phyloP scores from a whole-genome alignment of 2,329 filamentous ascomycete genomes.

The Hypoxylon rubiginosum region DNA sequence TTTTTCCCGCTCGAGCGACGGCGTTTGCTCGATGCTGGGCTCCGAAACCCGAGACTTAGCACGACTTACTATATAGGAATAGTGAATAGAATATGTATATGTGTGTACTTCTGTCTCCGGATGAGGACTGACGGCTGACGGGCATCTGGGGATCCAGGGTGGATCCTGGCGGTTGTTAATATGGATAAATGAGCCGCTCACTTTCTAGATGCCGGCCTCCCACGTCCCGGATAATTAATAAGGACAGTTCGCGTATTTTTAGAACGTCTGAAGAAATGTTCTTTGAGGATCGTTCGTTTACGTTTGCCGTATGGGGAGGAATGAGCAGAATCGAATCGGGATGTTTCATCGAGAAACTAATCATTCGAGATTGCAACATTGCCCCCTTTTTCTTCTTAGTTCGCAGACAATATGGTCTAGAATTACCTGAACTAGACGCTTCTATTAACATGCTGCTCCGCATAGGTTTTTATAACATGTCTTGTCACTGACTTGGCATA shows the following conservation, averaged over 20 bases:
- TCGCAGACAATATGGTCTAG: not conserved
- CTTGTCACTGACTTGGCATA: not conserved
- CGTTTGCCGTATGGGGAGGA: conserved; percentile 1
- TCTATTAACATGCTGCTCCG: not conserved
- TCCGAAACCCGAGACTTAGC: conserved; percentile 11
- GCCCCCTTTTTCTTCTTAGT: not conserved
- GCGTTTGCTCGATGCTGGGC: conserved; percentile 12
- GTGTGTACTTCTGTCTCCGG: conserved; percentile 13
- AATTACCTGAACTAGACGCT: not conserved
- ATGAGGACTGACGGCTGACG: conserved; percentile 9
- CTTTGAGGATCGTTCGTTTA: not conserved
- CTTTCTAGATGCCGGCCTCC: conserved; percentile 22
- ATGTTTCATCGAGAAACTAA: not conserved
- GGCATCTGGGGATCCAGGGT: conserved; percentile 12
- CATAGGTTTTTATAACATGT: not conserved
- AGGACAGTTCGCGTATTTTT: conserved; percentile 23
- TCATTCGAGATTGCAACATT: not conserved
- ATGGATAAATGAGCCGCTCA: conserved; percentile 31
- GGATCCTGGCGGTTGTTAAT: conserved; percentile 24
- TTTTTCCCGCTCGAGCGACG: not conserved
- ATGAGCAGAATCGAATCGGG: not conserved
- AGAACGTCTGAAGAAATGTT: not conserved
- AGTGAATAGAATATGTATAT: not conserved
- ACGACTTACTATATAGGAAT: not conserved
- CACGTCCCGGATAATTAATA: conserved; percentile 27